Percentiles rank a stretch among this genome's conserved stretches.
phyloP scores from a whole-genome alignment of 164 flowering plant genomes.

The Berberis thunbergii region DNA sequence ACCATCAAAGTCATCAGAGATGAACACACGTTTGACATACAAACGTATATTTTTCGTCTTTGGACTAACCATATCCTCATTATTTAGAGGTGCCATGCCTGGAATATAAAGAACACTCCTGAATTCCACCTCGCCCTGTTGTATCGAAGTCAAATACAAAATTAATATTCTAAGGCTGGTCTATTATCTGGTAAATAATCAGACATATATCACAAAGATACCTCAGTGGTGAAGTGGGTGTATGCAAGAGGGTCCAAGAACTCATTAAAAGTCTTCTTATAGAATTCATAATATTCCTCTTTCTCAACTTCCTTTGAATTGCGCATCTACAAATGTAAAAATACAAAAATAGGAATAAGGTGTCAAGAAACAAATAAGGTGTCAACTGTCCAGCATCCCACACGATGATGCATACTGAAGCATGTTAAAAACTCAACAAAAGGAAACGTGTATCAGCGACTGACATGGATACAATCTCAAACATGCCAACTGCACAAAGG shows the following conservation, averaged over 20 bases:
- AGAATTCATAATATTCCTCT: slow-evolving; percentile 78
- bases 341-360: not conserved
- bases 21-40: slow-evolving; percentile 92
- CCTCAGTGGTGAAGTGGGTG: slow-evolving; percentile 95
- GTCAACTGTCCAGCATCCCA: too few species aligned
- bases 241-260: slow-evolving; percentile 83
- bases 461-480: too few species aligned
- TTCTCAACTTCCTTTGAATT: slow-evolving; percentile 78
- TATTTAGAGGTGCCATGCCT: slow-evolving; percentile 92
- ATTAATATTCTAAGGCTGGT: slow-evolving; percentile 1
- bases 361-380: too few species aligned
- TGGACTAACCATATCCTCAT: slow-evolving; percentile 74
- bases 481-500: too few species aligned
- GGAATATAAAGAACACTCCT: slow-evolving; percentile 88
- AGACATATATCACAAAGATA: slow-evolving; percentile 11
- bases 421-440: too few species aligned
- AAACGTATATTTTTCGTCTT: slow-evolving; percentile 89
- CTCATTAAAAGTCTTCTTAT: slow-evolving; percentile 88
- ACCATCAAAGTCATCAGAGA: slow-evolving; percentile 99
- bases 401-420: too few species aligned
- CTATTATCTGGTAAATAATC: not conserved
- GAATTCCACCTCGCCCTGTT: slow-evolving; percentile 98
- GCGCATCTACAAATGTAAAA: slow-evolving; percentile 52
- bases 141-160: slow-evolving; percentile 3
- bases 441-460: too few species aligned